Percentiles rank a stretch among this genome's conserved stretches.
Evolutionary conservation across 495 filamentous ascomycete species (phyloP).

Genomic region (Friedmanniomyces endolithicus): DNA sequence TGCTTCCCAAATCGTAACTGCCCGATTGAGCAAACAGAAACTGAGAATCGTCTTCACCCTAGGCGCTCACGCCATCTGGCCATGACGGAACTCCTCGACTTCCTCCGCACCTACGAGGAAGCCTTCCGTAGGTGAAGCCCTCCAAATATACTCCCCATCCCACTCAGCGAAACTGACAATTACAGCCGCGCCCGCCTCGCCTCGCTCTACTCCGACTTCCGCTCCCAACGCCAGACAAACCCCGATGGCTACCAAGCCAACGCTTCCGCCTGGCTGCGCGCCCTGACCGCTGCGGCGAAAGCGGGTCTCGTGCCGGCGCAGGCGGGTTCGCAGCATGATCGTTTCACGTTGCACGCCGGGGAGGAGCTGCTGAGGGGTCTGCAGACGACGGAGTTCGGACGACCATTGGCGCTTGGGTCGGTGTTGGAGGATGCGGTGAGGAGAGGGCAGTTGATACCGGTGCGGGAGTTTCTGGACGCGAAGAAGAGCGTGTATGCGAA

Average conservation of each 20-base stretch:
- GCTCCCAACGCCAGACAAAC: slow-evolving; percentile 62
- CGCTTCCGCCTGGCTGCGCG: slow-evolving; percentile 68
- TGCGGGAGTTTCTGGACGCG: slow-evolving; percentile 46
- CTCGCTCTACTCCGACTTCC: slow-evolving; percentile 91
- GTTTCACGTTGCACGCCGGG: slow-evolving; percentile 54
- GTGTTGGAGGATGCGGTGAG: slow-evolving; percentile 65
- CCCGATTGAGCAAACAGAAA: not conserved
- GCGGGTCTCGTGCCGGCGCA: slow-evolving; percentile 50
- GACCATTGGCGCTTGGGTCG: slow-evolving; percentile 66
- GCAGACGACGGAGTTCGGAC: slow-evolving; percentile 66
- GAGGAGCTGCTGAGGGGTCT: slow-evolving; percentile 57
- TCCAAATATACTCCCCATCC: not conserved
- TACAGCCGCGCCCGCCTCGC: slow-evolving; percentile 62
- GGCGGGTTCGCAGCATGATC: slow-evolving; percentile 30
- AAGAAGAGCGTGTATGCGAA: slow-evolving; percentile 51
- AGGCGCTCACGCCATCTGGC: not conserved
- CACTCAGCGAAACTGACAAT: not conserved
- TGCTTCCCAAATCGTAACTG: not conserved
- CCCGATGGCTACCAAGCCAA: slow-evolving; percentile 86
- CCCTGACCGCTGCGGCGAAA: slow-evolving; percentile 51
- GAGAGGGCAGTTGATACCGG: slow-evolving; percentile 54
- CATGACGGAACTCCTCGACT: slow-evolving; percentile 38
- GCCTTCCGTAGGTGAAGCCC: slow-evolving; percentile 48
- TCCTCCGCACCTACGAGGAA: slow-evolving; percentile 49
- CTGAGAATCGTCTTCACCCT: too few relatives aligned